Conservation (phyloP, 352 stramenopile genomes). For the Phytophthora multivora region DNA sequence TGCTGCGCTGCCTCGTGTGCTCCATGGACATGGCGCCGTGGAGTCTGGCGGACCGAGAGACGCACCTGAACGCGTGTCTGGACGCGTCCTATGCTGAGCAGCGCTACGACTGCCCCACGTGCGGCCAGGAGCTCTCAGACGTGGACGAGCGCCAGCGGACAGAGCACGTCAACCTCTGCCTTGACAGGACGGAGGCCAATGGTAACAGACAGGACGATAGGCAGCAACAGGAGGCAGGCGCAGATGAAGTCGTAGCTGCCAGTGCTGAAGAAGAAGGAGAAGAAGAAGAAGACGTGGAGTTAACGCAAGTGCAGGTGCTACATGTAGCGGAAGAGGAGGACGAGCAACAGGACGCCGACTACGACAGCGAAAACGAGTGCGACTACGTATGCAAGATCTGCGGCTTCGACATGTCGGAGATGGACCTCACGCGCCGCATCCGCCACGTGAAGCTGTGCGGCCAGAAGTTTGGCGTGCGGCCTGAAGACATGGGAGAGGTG, state of each 20-base stretch:
- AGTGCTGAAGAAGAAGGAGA: slow-evolving; percentile 1
- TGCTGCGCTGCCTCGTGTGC: slow-evolving; percentile 62
- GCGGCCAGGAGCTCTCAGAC: slow-evolving; percentile 57
- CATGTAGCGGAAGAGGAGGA: slow-evolving; percentile 2
- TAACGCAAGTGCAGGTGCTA: slow-evolving; percentile 3
- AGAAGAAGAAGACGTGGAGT: slow-evolving; percentile 1
- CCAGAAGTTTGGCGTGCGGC: slow-evolving; percentile 64
- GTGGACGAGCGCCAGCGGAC: slow-evolving; percentile 68
- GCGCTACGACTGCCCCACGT: slow-evolving; percentile 61
- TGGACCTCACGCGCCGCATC: slow-evolving; percentile 52
- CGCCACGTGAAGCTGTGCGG: slow-evolving; percentile 84
- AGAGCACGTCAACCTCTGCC: slow-evolving; percentile 74
- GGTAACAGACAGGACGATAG: not conserved
- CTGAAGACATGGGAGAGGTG: slow-evolving; percentile 49
- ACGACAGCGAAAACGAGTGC: slow-evolving; percentile 20
- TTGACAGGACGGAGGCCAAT: slow-evolving; percentile 38
- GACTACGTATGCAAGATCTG: slow-evolving; percentile 76
- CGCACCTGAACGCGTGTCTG: slow-evolving; percentile 82
- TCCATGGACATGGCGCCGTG: slow-evolving; percentile 58
- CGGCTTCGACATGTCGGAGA: slow-evolving; percentile 47
- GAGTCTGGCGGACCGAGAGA: slow-evolving; percentile 49
- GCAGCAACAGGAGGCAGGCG: not conserved
- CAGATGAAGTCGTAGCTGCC: not conserved
- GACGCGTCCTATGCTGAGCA: slow-evolving; percentile 38
- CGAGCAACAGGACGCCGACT: not conserved